Evolutionary conservation across 2,329 filamentous ascomycete species (phyloP).

Genomic region (Fusarium phyllophilum): DNA sequence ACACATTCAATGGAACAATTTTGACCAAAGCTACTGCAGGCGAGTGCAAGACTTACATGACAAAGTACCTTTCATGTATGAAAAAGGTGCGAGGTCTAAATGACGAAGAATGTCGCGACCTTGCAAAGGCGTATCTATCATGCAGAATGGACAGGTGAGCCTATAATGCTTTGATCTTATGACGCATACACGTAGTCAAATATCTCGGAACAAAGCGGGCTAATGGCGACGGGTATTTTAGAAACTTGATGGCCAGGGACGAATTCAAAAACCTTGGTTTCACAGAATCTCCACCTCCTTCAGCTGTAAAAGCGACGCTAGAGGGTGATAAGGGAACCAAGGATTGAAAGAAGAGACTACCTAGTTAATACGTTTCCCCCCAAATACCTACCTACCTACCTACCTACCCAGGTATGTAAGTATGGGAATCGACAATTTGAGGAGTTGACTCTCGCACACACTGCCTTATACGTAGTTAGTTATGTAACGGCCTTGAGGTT

Average conservation of each 20-base stretch:
- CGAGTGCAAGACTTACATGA: constrained; percentile 93
- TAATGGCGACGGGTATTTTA: constrained; percentile 48
- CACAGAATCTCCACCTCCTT: constrained; percentile 45
- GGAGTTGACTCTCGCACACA: background rate
- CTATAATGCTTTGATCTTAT: constrained; percentile 8
- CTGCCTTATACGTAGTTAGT: background rate
- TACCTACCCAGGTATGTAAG: background rate
- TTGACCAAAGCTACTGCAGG: constrained; percentile 60
- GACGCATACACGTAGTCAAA: constrained; percentile 13
- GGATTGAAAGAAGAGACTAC: constrained; percentile 48
- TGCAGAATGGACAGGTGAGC: constrained; percentile 94
- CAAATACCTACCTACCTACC: background rate
- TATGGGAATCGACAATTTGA: constrained; percentile 44
- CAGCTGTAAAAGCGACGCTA: constrained; percentile 39
- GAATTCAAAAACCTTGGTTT: constrained; percentile 96
- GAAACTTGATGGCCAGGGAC: constrained; percentile 95
- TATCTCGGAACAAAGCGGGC: constrained; percentile 30
- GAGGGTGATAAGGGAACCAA: constrained; percentile 51
- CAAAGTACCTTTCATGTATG: constrained; percentile 85
- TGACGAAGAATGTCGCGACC: constrained; percentile 81
- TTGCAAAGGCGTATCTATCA: constrained; percentile 88
- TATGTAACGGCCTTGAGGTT: background rate
- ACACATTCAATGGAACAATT: background rate
- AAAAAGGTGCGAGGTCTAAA: constrained; percentile 86
- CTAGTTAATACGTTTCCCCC: background rate